These are phyloP conservation scores for Colletotrichum brevisporum DNA, from an alignment of 2,329 filamentous ascomycete genomes.

Conservation along the genomic window DNA sequence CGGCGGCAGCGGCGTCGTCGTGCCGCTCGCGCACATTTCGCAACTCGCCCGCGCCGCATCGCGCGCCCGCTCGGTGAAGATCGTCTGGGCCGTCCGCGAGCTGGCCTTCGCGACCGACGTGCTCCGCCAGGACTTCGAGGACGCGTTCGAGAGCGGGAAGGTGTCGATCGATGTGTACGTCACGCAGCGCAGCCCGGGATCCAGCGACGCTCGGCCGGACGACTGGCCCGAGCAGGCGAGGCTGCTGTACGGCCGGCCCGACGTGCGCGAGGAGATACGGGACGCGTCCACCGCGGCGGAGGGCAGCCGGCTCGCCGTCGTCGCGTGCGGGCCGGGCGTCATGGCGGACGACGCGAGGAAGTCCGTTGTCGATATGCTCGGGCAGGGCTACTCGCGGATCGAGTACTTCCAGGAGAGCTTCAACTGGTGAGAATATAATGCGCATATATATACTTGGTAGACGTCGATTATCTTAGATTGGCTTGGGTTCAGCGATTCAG, in stretches of 20 bases:
- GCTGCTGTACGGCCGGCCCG: constrained; percentile 49
- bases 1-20: constrained; percentile 61
- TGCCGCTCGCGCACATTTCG: constrained; percentile 56
- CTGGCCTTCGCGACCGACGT: constrained; percentile 53
- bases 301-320: constrained; percentile 53
- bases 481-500: constrained; percentile 9
- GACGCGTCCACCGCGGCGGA: constrained; percentile 43
- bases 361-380: constrained; percentile 52
- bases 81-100: constrained; percentile 62
- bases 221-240: constrained; percentile 41
- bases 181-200: constrained; percentile 42
- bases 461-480: neutral
- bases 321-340: constrained; percentile 60
- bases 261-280: constrained; percentile 50
- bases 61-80: constrained; percentile 46
- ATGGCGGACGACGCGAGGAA: constrained; percentile 61
- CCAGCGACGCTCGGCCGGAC: constrained; percentile 23
- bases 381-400: constrained; percentile 45
- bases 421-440: constrained; percentile 51
- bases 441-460: neutral
- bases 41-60: constrained; percentile 43
- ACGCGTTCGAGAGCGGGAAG: constrained; percentile 46
- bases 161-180: constrained; percentile 55
- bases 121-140: constrained; percentile 50
- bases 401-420: constrained; percentile 62